Evolutionary conservation across 768 basidiomycete genomes (phyloP), one percentile per base, ranked within the genome.

Genomic region (Clitopilus passeckerianus): DNA sequence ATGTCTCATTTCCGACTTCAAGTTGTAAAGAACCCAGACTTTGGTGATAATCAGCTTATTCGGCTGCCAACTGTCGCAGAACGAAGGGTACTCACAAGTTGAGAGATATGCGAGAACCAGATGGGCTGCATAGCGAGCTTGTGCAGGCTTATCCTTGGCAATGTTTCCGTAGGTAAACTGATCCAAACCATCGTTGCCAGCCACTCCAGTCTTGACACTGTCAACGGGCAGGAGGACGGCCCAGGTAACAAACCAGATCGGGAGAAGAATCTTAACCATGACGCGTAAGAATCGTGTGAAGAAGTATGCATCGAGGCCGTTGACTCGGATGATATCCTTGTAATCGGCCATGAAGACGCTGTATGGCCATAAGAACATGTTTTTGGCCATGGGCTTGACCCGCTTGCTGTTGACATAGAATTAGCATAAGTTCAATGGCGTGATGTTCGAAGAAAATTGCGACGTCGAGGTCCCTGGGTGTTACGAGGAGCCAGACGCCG

Each of bases 211-310:
- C 57, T 78, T 75, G 55, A 84, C 83, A 23, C 82, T 73, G 5
- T 87, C 84, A 65, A 90, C 72, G 20, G 96, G 96, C 0, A 98
- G 74, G 33, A 98, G 83, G 59, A 97, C 77, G 54, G 75, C 68
- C 95, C 96, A 98, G 1, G 93, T 91, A 30, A 98, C 27, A 54
- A 93, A 62, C 95, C 93, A 99, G 67, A 97, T 92, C 22, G 97
- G 95, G 6, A 95, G 65, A 69, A 98, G 80, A 23, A 95, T 75
- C 63, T 86, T 83, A 54, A 86, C 70, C 84, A 97, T 90, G 80
- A 98, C 86, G 54, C 88, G 85, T 27, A 92, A 78, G 71, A 91
- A 98, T 57, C 93, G 89, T 50, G 97, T 87, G 65, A 91, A 99
- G 68, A 95, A 88, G 75, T 96, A 99, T 15, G 94, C 91, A 70